Conservation (phyloP, 768 basidiomycete species). For the Rhodocollybia butyracea region DNA sequence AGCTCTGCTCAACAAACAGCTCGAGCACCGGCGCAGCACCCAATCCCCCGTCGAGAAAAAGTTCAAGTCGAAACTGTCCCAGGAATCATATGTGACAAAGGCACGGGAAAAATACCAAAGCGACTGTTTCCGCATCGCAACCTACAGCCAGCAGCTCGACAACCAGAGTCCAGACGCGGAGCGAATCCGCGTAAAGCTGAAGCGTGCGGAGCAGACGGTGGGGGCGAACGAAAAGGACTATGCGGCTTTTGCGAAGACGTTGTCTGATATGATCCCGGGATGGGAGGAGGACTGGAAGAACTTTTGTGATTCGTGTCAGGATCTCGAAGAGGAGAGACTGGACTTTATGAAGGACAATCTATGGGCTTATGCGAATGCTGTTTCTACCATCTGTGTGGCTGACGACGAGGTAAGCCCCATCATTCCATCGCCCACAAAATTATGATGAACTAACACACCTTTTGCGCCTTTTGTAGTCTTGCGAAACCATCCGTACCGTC, state of each 20-base stretch:
- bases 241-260: constrained; percentile 74
- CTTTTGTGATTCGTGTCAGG: constrained; percentile 93
- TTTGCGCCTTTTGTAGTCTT: constrained; percentile 56
- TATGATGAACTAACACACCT: background rate
- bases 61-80: constrained; percentile 84
- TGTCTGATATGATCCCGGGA: constrained; percentile 73
- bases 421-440: background rate
- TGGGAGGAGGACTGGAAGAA: constrained; percentile 95
- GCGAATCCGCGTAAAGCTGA: constrained; percentile 81
- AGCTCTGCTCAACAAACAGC: constrained; percentile 59
- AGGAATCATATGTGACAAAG: constrained; percentile 81
- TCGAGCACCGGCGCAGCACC: constrained; percentile 69
- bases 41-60: constrained; percentile 83
- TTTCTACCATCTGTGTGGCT: constrained; percentile 90
- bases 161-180: constrained; percentile 93
- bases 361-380: constrained; percentile 94
- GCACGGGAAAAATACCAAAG: constrained; percentile 91
- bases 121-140: constrained; percentile 91
- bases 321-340: constrained; percentile 89
- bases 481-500: constrained; percentile 82
- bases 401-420: constrained; percentile 80
- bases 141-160: constrained; percentile 86
- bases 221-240: constrained; percentile 91
- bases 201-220: constrained; percentile 85
- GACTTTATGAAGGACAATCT: constrained; percentile 93